Evolutionary conservation across 352 stramenopile genomes (phyloP), one percentile per base, ranked within the genome.

Genomic region (Albugo candida): DNA sequence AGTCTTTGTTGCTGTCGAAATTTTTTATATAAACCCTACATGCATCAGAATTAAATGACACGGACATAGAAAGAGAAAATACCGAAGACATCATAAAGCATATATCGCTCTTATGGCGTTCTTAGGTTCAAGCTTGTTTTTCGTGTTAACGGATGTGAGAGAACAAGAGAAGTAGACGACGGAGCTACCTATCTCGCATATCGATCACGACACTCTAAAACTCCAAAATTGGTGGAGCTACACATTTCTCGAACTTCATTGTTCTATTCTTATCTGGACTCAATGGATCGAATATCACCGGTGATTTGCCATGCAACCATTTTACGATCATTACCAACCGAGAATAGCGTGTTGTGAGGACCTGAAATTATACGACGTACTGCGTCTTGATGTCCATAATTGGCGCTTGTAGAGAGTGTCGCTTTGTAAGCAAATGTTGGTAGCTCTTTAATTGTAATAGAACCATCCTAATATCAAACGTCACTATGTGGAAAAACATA

Each of bases 261-360:
- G 8, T 31, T 31, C 24, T 31, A 24, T n/a, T 1, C 21, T 58
- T 63, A 77, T 59, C 71, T 82, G 56, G 65, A 49, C 59, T 80
- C 68, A 47, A 89, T 72, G 37, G 70, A 64, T 21, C 57, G 64
- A 3, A 62, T 67, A 41, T 89, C 75, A 46, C 76, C 76, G 36
- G 67, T 86, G 61, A 89, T 75, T 56, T 89, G 76, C 76, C 76
- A 89, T 36, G 76, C 76, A 58, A 89, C 66, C 71, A 85, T 85
- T 49, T 79, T 79, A 36, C 69, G 59, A 55, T 89, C 76, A 47
- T 81, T 85, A 49, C 70, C 65, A 34, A 74, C 63, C 14, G 67
- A 78, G 58, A 89, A 89, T 47, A 89, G 85, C 38, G 76, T 89
- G 54, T 83, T 83, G 50, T 69, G 65, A 5, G 77, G 77, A 18